A percentile compares a stretch with the other conserved stretches of the same genome.
These are phyloP conservation scores for Coniochaeta hoffmannii DNA, from an alignment of 2,329 filamentous ascomycete species.

Conservation along the genomic window DNA sequence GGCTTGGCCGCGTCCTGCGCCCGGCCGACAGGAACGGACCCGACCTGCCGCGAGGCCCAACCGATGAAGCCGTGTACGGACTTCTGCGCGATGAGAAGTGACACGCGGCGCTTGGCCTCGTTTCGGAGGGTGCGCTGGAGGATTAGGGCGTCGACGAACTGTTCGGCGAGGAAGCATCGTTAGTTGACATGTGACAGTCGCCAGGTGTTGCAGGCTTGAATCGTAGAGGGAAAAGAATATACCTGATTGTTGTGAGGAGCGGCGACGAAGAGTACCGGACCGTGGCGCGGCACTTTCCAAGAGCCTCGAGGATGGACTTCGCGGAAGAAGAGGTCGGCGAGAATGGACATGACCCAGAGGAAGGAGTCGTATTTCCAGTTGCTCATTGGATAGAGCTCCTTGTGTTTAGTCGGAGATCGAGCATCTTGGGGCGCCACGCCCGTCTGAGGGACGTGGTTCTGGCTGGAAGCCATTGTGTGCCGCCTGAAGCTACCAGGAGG, in stretches of 20 bases:
- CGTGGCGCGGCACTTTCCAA: constrained; percentile 86
- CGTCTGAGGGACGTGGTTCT: not conserved
- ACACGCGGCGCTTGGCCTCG: constrained; percentile 82
- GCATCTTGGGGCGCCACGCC: constrained; percentile 16
- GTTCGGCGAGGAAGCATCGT: constrained; percentile 3
- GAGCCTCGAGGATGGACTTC: constrained; percentile 92
- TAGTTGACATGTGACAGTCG: not conserved
- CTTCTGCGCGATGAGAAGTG: constrained; percentile 90
- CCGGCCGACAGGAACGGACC: constrained; percentile 86
- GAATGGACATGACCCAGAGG: constrained; percentile 68
- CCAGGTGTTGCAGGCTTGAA: not conserved
- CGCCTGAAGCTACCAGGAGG: not conserved
- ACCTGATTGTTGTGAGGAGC: constrained; percentile 96
- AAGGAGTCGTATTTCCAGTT: constrained; percentile 72
- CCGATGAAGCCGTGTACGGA: constrained; percentile 94
- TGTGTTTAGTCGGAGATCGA: constrained; percentile 21
- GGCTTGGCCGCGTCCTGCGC: constrained; percentile 84
- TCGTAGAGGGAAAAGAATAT: constrained; percentile 15
- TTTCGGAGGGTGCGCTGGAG: constrained; percentile 83
- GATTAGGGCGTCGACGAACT: constrained; percentile 95
- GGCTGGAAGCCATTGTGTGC: not conserved
- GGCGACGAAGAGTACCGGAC: constrained; percentile 90
- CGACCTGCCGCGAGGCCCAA: constrained; percentile 73
- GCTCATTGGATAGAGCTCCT: constrained; percentile 62
- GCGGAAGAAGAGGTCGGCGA: constrained; percentile 95